phyloP scores from a whole-genome alignment of 164 flowering plant genomes.

The Chimonanthus praecox region DNA sequence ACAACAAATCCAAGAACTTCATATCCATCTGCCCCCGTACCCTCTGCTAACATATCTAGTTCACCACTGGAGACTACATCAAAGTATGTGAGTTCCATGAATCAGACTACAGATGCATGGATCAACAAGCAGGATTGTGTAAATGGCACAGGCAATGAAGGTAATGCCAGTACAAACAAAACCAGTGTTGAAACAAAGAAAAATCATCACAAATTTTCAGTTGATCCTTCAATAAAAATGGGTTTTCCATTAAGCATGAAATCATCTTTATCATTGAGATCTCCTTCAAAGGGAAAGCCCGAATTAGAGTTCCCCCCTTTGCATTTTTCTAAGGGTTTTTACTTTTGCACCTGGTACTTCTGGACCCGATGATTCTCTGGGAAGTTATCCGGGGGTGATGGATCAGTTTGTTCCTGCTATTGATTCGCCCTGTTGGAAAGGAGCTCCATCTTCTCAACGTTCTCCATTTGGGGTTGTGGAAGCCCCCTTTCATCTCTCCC shows the following conservation, averaged over 20 bases:
- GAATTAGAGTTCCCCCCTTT: constrained; percentile 13
- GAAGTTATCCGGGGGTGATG: constrained; percentile 26
- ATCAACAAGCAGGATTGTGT: constrained; percentile 1
- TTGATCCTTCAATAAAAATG: constrained; percentile 11
- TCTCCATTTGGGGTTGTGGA: constrained; percentile 30
- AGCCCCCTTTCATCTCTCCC: constrained; percentile 7
- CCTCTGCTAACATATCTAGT: constrained; percentile 3
- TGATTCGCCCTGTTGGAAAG: constrained; percentile 94
- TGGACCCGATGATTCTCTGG: constrained; percentile 16
- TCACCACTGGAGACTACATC: constrained; percentile 15
- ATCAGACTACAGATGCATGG: constrained; percentile 11
- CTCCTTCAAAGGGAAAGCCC: constrained; percentile 2
- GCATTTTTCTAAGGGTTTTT: constrained; percentile 12
- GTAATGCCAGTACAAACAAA: constrained; percentile 14
- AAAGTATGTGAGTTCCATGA: constrained; percentile 8
- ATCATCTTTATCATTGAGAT: constrained; percentile 11
- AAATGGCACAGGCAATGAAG: constrained; percentile 9
- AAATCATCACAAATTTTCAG: constrained; percentile 10
- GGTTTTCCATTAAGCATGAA: constrained; percentile 12
- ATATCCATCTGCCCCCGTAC: neutral
- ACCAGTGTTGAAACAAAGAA: neutral
- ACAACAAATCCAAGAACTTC: neutral
- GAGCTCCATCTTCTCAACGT: constrained; percentile 34
- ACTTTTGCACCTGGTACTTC: constrained; percentile 8
- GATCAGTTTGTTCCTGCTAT: constrained; percentile 43